phyloP scores from a whole-genome alignment of 2,329 filamentous ascomycete species.

The Venturia aucupariae region DNA sequence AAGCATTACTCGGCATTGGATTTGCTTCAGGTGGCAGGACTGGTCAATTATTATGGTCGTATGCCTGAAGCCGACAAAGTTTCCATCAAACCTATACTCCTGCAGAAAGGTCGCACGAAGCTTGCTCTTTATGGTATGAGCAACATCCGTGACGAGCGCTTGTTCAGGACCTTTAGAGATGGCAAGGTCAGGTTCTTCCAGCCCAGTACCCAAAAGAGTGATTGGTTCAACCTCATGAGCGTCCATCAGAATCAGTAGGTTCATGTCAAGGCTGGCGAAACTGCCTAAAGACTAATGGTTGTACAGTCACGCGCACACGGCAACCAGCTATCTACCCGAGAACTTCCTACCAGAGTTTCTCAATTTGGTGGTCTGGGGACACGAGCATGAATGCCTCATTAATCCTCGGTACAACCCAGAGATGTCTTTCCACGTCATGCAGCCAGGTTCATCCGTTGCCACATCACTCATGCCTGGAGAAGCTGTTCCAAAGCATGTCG shows the following conservation, averaged over 20 bases:
- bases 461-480: slow-evolving; percentile 88
- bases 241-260: slow-evolving; percentile 83
- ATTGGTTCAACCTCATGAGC: slow-evolving; percentile 94
- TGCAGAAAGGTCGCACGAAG: slow-evolving; percentile 91
- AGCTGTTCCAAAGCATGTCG: slow-evolving; percentile 82
- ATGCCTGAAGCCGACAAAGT: slow-evolving; percentile 91
- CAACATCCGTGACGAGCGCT: slow-evolving; percentile 89
- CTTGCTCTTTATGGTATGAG: slow-evolving; percentile 88
- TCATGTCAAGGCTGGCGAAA: neutral
- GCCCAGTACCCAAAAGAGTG: slow-evolving; percentile 65
- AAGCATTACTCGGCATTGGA: slow-evolving; percentile 68
- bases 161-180: slow-evolving; percentile 89
- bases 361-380: slow-evolving; percentile 89
- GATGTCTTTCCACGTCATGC: slow-evolving; percentile 90
- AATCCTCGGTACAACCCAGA: slow-evolving; percentile 75
- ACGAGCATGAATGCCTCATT: slow-evolving; percentile 94
- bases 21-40: slow-evolving; percentile 77
- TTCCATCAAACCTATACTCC: slow-evolving; percentile 76
- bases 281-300: slow-evolving; percentile 9
- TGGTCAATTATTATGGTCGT: slow-evolving; percentile 93
- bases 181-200: slow-evolving; percentile 90
- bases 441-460: slow-evolving; percentile 90
- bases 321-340: slow-evolving; percentile 90
- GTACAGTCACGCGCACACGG: slow-evolving; percentile 63
- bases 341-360: slow-evolving; percentile 86